Conservation (phyloP, 495 filamentous ascomycete species). For the Evernia prunastri region DNA sequence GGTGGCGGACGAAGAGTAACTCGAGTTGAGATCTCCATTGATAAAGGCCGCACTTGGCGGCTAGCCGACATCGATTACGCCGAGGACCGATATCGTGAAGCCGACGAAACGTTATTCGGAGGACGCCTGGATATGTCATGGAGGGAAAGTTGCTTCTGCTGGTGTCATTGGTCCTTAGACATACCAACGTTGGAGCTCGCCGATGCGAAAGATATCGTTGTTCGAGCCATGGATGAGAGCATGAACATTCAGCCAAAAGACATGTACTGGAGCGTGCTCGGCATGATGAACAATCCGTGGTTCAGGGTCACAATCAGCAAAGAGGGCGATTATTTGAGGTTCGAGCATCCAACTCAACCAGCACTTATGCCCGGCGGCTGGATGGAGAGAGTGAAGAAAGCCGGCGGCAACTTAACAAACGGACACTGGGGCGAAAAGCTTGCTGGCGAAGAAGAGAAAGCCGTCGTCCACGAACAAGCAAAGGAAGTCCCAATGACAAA, state of each 20-base stretch:
- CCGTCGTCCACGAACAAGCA: slow-evolving; percentile 36
- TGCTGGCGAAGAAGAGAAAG: slow-evolving; percentile 49
- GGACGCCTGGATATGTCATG: slow-evolving; percentile 75
- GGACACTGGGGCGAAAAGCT: slow-evolving; percentile 80
- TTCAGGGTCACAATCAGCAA: slow-evolving; percentile 74
- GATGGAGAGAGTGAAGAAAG: slow-evolving; percentile 94
- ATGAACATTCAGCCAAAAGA: slow-evolving; percentile 84
- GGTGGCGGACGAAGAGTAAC: slow-evolving; percentile 84
- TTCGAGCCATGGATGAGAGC: slow-evolving; percentile 87
- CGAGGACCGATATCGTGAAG: slow-evolving; percentile 78
- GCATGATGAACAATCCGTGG: slow-evolving; percentile 99
- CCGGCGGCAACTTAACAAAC: slow-evolving; percentile 73
- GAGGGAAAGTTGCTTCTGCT: slow-evolving; percentile 81
- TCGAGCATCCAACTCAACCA: slow-evolving; percentile 89
- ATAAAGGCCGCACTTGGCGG: slow-evolving; percentile 75
- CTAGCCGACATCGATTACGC: slow-evolving; percentile 78
- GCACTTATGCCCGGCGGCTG: slow-evolving; percentile 74
- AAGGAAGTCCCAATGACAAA: slow-evolving; percentile 78
- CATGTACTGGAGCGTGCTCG: slow-evolving; percentile 95
- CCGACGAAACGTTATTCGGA: slow-evolving; percentile 62
- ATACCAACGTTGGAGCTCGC: slow-evolving; percentile 57
- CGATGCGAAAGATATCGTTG: slow-evolving; percentile 64
- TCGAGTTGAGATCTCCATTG: slow-evolving; percentile 76
- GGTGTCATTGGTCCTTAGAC: slow-evolving; percentile 89
- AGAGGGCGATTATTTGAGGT: slow-evolving; percentile 60